Percentiles rank a stretch among this genome's conserved stretches.
Evolutionary conservation across 441 rosid species (phyloP).

Genomic region (Lepidium campestre): DNA sequence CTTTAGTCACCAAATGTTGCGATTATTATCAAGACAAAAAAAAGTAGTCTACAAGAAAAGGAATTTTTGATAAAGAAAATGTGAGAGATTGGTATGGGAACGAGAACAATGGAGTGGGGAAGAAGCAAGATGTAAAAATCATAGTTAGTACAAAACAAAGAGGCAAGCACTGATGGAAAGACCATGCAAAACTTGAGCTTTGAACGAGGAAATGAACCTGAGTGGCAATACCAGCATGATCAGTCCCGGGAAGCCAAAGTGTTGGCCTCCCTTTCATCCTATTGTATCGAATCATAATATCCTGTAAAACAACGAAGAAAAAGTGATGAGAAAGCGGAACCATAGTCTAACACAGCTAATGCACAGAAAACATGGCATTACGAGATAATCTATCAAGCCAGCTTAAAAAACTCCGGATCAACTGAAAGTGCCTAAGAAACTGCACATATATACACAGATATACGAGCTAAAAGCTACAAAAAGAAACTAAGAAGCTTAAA

Average conservation of each 20-base stretch:
- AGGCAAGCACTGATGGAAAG: background rate
- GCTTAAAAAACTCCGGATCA: background rate
- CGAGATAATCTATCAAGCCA: background rate
- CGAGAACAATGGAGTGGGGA: background rate
- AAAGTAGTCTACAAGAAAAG: background rate
- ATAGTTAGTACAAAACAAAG: background rate
- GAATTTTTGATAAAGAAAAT: background rate
- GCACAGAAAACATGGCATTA: background rate
- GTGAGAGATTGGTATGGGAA: background rate
- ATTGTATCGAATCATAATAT: slow-evolving; percentile 85
- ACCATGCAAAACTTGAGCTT: slow-evolving; percentile 5
- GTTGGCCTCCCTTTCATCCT: slow-evolving; percentile 97
- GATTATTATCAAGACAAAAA: background rate
- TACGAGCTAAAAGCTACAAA: background rate
- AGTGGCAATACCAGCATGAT: slow-evolving; percentile 99
- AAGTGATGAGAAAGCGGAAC: background rate
- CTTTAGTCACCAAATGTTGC: slow-evolving; percentile 13
- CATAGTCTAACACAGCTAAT: background rate
- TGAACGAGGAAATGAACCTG: slow-evolving; percentile 52
- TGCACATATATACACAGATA: background rate
- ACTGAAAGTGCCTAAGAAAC: background rate
- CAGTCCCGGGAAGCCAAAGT: slow-evolving; percentile 97
- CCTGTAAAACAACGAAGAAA: slow-evolving; percentile 36
- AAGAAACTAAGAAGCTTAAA: slow-evolving; percentile 15
- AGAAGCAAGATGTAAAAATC: background rate